Evolutionary conservation across 441 rosid genomes (phyloP), one percentile per base, ranked within the genome.

Genomic region (Brassica balearica): DNA sequence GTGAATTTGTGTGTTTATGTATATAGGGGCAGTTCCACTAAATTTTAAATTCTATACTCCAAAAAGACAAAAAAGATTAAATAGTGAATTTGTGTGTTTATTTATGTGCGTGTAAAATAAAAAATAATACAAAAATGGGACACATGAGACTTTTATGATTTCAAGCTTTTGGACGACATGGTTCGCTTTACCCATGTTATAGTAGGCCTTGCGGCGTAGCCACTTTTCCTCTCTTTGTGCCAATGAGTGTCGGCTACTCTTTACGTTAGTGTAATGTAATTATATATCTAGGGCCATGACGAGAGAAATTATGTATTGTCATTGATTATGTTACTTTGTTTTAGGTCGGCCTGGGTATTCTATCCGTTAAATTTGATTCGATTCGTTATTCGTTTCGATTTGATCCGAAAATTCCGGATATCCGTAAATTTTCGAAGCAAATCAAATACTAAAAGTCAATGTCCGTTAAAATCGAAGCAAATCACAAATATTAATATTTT

Each of bases 111-210:
- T 11, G n/a, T 15, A 29, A 11, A 27, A 1, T 46, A 46, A 46
- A 12, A 46, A 1, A 46, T 3, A 23, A 11, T 22, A 23, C 6
- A 48, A 51, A 20, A 73, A 17, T 8, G 1, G 8, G 65, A 38
- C 27, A 38, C 59, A 53, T 46, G 8, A 65, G 4, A 17, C 27
- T 60, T 68, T 76, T 68, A 19, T 8, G 25, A 68, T 60, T 41
- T 48, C 41, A 38, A 43, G 48, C 78, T 68, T 67, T 67, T 68
- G 11, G 68, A 27, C 73, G 72, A 74, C 66, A 74, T n/a, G 38
- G 6, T 9, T 38, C 5, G 58, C 59, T 66, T 58, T 66, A 56
- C 4, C 78, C 78, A 74, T 74, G 59, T 74, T 74, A 66, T 15
- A 15, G 9, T 15, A 75, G 6, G 59, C 12, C 61, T 56, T 56